Evolutionary conservation across 805 yeast genomes (phyloP), one percentile per base, ranked within the genome.

Genomic region (Ogataea wickerhamii): DNA sequence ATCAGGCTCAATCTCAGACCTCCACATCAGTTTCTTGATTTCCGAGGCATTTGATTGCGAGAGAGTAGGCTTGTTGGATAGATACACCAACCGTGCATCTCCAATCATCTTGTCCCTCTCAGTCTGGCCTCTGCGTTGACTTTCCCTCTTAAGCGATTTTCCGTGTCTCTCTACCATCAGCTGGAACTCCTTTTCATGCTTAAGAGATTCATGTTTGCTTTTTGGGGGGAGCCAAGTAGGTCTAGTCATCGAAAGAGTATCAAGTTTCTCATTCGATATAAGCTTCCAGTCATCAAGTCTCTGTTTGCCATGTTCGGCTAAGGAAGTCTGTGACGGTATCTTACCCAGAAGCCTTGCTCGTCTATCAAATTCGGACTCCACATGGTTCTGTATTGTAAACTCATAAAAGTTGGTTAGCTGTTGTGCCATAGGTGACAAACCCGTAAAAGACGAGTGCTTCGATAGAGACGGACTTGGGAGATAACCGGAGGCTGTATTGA

Each of bases 171-270:
- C 60, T 14, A 66, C 56, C 39, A 66, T 48, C 17, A 53, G 51
- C 26, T 69, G 62, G 38, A 80, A 70, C 51, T 80, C 80, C 33
- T 61, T 66, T 48, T 78, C 79, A 51, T 82, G 89, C 40, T 67
- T 67, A 23, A 63, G 55, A 28, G 70, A 70, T 51, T 82, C 89
- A 10, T 52, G 55, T 3, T 61, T 52, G 27, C 67, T 64, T 54
- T 82, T 82, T 5, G 87, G 87, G 5, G 89, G 89, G 31, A 80
- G 56, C 74, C 86, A 78, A 34, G 78, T 71, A 3, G 89, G 89
- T 48, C 89, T 68, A 1, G 87, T 73, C 30, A 76, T 77, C 36
- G 81, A 71, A 25, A 81, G 58, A 8, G 63, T 58, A 18, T 68
- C 69, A 25, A 78, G 54, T 48, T 82, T 82, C 50, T 80, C 83